phyloP scores from a whole-genome alignment of 768 basidiomycete species.

The Trametes gibbosa region DNA sequence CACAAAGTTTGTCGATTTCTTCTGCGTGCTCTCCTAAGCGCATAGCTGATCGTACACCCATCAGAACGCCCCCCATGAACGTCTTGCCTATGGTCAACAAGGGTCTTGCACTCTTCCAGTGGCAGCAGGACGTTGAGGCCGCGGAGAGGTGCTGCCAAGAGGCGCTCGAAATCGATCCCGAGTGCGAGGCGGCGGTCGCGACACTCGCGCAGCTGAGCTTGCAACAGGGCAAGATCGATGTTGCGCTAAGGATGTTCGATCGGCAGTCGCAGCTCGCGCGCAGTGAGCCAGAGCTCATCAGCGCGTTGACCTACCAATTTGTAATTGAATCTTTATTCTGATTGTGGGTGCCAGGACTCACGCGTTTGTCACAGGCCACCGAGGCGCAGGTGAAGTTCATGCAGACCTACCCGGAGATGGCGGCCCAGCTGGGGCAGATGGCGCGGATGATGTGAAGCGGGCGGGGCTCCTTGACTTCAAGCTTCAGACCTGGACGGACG shows the following conservation, averaged over 20 bases:
- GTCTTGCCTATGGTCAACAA: constrained; percentile 96
- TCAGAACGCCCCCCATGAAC: constrained; percentile 55
- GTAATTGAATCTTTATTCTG: constrained; percentile 50
- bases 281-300: constrained; percentile 84
- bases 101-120: constrained; percentile 94
- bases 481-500: not conserved
- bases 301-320: constrained; percentile 75
- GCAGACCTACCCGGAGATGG: constrained; percentile 80
- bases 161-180: constrained; percentile 83
- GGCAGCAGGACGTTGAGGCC: constrained; percentile 82
- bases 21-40: not conserved
- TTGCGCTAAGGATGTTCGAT: constrained; percentile 85
- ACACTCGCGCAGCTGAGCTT: constrained; percentile 91
- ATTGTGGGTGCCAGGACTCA: no score
- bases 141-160: constrained; percentile 87
- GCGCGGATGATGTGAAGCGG: constrained; percentile 37
- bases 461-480: not conserved
- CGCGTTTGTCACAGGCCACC: constrained; percentile 53
- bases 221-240: constrained; percentile 86
- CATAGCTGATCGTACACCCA: not conserved
- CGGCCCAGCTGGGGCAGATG: constrained; percentile 57
- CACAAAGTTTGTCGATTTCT: constrained; percentile 47
- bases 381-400: constrained; percentile 81
- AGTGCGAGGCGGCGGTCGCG: constrained; percentile 95
- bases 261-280: constrained; percentile 82